Percentiles rank a stretch among this genome's conserved stretches.
Evolutionary conservation across 176 grass and related monocot species (phyloP).

Genomic region (Sorghum bicolor): DNA sequence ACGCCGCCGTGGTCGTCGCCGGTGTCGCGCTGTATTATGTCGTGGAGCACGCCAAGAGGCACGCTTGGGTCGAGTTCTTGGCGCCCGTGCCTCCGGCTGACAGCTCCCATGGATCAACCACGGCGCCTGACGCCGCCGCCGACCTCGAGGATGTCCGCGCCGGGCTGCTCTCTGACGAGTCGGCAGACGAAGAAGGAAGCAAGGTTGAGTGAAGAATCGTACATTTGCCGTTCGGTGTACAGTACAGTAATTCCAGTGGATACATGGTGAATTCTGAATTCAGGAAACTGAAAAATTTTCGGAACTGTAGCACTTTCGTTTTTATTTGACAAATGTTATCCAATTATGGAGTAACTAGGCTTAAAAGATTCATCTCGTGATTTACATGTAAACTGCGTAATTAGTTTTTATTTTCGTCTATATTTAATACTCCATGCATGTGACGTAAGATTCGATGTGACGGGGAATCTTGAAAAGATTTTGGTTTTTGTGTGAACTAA

Average conservation of each 20-base stretch:
- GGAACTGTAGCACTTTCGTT: too few species aligned
- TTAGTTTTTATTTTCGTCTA: too few species aligned
- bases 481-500: too few species aligned
- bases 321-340: too few species aligned
- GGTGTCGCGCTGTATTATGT: conserved; percentile 54
- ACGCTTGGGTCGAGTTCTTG: conserved; percentile 56
- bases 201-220: conserved; percentile 10
- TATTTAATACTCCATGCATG: too few species aligned
- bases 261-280: neutral
- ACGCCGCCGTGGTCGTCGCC: conserved; percentile 36
- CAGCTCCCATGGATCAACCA: neutral
- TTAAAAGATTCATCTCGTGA: too few species aligned
- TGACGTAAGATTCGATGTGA: too few species aligned
- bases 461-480: too few species aligned
- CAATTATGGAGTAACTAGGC: too few species aligned
- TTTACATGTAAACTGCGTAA: too few species aligned
- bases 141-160: conserved; percentile 47
- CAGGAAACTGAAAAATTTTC: too few species aligned
- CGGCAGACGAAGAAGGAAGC: neutral
- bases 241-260: conserved; percentile 18
- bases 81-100: conserved; percentile 25
- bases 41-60: conserved; percentile 56
- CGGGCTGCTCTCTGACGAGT: conserved; percentile 37
- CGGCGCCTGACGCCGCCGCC: neutral
- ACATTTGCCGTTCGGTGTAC: conserved; percentile 4